Conservation (phyloP, 345 rosid species). For the Eucalyptus rudis region DNA sequence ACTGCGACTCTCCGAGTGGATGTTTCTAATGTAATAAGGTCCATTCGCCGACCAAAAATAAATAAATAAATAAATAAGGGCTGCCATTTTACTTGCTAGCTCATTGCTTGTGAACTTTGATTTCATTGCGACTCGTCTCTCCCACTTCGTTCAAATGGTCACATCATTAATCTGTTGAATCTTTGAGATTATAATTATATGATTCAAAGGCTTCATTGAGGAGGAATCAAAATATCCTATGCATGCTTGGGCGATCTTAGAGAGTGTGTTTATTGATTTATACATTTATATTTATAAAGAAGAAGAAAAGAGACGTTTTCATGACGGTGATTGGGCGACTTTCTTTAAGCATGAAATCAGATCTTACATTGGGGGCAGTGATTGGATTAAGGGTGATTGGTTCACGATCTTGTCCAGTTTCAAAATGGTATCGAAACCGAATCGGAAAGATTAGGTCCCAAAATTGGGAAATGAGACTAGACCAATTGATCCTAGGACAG, state of each 20-base stretch:
- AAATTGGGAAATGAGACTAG: no score
- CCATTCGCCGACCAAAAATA: no score
- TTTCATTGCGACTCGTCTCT: neutral
- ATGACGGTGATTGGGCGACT: neutral
- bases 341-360: neutral
- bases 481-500: no score
- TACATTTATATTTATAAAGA: neutral
- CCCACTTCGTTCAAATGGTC: neutral
- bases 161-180: neutral
- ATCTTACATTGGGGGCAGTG: no score
- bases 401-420: no score
- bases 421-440: no score
- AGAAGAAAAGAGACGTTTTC: neutral
- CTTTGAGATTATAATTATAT: neutral
- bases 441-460: no score
- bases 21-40: neutral
- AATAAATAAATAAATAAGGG: neutral
- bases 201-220: neutral
- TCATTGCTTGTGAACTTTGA: slow-evolving; percentile 20
- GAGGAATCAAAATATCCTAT: neutral
- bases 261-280: neutral
- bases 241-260: neutral
- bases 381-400: no score
- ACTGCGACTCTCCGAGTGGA: neutral
- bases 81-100: neutral